Percentiles rank a stretch among this genome's conserved stretches.
phyloP scores from a whole-genome alignment of 805 yeast genomes.

The Saturnispora bothae region DNA sequence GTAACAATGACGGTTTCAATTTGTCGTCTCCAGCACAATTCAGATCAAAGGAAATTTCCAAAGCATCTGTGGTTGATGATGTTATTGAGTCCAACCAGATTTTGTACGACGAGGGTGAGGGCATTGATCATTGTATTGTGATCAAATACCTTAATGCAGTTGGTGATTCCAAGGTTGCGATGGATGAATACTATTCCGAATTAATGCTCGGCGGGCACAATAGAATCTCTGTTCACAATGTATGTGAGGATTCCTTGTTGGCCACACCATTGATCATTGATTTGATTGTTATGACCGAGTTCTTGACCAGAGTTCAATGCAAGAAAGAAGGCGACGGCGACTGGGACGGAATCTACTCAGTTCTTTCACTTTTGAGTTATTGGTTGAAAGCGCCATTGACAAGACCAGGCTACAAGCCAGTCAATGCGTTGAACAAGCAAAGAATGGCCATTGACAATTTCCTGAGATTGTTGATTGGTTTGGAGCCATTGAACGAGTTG shows the following conservation, averaged over 20 bases:
- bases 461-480: conserved; percentile 79
- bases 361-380: conserved; percentile 77
- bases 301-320: conserved; percentile 77
- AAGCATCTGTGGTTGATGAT: conserved; percentile 88
- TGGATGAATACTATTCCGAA: conserved; percentile 97
- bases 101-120: conserved; percentile 70
- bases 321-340: conserved; percentile 40
- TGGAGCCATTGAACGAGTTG: conserved; percentile 82
- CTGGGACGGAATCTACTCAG: conserved; percentile 68
- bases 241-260: conserved; percentile 89
- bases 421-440: conserved; percentile 92
- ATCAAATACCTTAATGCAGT: conserved; percentile 91
- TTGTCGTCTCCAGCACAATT: conserved; percentile 87
- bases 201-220: conserved; percentile 97
- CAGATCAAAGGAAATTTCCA: conserved; percentile 90
- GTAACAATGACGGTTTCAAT: conserved; percentile 93
- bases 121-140: conserved; percentile 92
- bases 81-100: conserved; percentile 81
- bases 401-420: conserved; percentile 81
- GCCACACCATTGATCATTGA: conserved; percentile 94
- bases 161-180: conserved; percentile 93
- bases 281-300: conserved; percentile 81
- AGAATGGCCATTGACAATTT: conserved; percentile 87
- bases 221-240: conserved; percentile 87
- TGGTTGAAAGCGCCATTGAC: conserved; percentile 97